phyloP scores from a whole-genome alignment of 164 flowering plant genomes.

The Chloranthus sessilifolius region DNA sequence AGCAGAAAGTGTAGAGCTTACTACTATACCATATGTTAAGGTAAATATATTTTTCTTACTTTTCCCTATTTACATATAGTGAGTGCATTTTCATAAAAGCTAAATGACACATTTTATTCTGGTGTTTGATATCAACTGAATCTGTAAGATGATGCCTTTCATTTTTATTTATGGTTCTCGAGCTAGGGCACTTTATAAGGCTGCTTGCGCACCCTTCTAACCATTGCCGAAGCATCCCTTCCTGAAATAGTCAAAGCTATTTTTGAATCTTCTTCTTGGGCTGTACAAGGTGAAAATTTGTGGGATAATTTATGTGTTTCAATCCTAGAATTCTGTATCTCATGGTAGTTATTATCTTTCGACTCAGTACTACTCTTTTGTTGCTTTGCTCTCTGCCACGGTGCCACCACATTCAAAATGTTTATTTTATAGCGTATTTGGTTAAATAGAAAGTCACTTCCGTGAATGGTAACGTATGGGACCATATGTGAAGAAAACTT shows the following conservation, averaged over 20 bases:
- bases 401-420: too few relatives aligned
- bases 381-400: neutral
- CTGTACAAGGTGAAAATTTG: slow-evolving; percentile 51
- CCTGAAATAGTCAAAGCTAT: slow-evolving; percentile 79
- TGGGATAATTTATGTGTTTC: neutral
- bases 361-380: neutral
- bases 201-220: slow-evolving; percentile 78
- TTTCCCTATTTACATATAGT: too few relatives aligned
- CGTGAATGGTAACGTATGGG: too few relatives aligned
- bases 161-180: slow-evolving; percentile 70
- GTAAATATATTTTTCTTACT: slow-evolving; percentile 24
- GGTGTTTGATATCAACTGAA: neutral
- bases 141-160: too few relatives aligned
- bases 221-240: slow-evolving; percentile 87
- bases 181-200: slow-evolving; percentile 94
- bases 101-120: too few relatives aligned
- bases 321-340: neutral
- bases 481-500: too few relatives aligned
- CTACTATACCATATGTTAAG: slow-evolving; percentile 87
- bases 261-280: slow-evolving; percentile 83
- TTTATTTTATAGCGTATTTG: too few relatives aligned
- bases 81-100: too few relatives aligned
- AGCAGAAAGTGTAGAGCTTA: slow-evolving; percentile 95
- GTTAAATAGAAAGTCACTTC: too few relatives aligned
- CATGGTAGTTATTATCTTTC: neutral